These are phyloP conservation scores for Pichia eremophila DNA, from an alignment of 805 yeast species.

Conservation along the genomic window DNA sequence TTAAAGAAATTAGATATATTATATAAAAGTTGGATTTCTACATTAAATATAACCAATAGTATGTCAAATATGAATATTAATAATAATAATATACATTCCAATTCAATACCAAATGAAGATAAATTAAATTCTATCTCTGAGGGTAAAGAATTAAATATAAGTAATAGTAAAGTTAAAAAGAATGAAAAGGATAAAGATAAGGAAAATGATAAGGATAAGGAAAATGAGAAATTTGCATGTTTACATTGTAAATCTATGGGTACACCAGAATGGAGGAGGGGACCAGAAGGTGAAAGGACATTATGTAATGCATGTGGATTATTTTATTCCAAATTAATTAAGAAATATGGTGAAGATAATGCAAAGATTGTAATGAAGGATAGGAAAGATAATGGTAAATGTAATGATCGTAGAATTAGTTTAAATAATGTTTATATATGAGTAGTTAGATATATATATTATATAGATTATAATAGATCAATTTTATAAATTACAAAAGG, in stretches of 20 bases:
- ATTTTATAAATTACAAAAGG: conserved; percentile 83
- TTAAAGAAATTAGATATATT: not conserved
- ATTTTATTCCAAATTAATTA: conserved; percentile 58
- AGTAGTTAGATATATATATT: no score
- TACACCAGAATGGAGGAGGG: conserved; percentile 81
- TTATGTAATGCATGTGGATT: conserved; percentile 81
- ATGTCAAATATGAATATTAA: no score
- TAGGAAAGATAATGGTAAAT: conserved; percentile 19
- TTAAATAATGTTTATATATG: no score
- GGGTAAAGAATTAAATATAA: not conserved
- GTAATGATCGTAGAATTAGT: conserved; percentile 16
- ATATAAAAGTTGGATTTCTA: not conserved
- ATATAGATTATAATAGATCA: conserved; percentile 31
- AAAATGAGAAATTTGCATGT: conserved; percentile 9
- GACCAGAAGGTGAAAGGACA: conserved; percentile 69
- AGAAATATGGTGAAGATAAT: conserved; percentile 43
- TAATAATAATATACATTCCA: no score
- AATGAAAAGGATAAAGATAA: no score
- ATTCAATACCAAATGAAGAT: not conserved
- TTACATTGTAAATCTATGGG: conserved; percentile 39
- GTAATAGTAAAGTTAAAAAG: not conserved
- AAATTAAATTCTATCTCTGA: not conserved
- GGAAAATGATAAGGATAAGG: not conserved
- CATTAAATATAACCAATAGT: not conserved
- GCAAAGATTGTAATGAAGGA: conserved; percentile 37